Evolutionary conservation across 768 basidiomycete species (phyloP), one percentile per base, ranked within the genome.

Genomic region (Lentinus brumalis): DNA sequence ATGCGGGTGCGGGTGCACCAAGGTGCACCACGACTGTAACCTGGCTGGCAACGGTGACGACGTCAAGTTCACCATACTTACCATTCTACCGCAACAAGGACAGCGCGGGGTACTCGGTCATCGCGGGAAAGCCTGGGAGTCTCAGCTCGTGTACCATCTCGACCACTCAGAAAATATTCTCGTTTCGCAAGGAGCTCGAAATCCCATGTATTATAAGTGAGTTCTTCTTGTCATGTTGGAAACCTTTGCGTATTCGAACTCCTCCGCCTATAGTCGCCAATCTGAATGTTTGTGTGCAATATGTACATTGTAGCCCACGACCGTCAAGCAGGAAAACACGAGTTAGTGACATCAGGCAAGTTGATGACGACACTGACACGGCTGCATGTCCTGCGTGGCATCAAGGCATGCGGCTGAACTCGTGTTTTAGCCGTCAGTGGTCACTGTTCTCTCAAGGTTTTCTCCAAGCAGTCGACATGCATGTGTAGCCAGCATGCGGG

Each of bases 81-180:
- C 53, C 41, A 11, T 54, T 54, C 53, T 12, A 42, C 21, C 53
- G 53, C 21, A 54, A 45, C 30, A 55, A 55, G 54, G 30, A 45
- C 54, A 46, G 42, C 44, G 54, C 54, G 42, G 54, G 41, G 41
- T 45, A 55, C 42, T 55, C 54, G 15, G 54, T 32, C 54, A 55
- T 42, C 42, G 41, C 54, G 2, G 44, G 30, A 26, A 11, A 44
- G 53, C 53, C 44, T 12, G 44, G 42, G 6, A 35, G 31, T n/a
- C 29, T 10, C 5, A 46, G 44, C 42, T 16, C 44, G 42, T 55
- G 54, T 39, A 55, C 30, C 41, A 46, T 55, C 30, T 45, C 54
- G 42, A 55, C 54, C 7, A 55, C 54, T 41, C 40, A 42, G 29
- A 26, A 26, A 41, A 44, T 54, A 11, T 44, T 55, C 31, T 30